Conservation (phyloP, 495 filamentous ascomycete genomes). For the Aspergillus ostianus region DNA sequence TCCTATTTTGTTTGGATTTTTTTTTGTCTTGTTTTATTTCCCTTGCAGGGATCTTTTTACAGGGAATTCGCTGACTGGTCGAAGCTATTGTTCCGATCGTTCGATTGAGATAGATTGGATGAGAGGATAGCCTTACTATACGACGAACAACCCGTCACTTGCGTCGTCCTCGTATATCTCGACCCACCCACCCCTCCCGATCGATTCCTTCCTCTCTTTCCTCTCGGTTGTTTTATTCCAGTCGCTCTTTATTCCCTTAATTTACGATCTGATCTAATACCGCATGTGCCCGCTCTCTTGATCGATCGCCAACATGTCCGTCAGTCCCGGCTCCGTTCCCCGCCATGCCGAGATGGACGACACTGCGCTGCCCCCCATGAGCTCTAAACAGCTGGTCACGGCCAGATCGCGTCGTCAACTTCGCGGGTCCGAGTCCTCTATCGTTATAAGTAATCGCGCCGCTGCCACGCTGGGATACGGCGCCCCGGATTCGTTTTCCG, state of each 20-base stretch:
- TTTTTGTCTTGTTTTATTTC: not conserved
- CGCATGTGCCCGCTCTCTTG: not conserved
- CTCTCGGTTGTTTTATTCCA: not conserved
- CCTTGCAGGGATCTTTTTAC: no score
- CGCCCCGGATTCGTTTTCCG: slow-evolving; percentile 20
- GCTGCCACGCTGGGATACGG: slow-evolving; percentile 6
- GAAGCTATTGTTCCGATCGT: not conserved
- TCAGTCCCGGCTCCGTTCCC: slow-evolving; percentile 6
- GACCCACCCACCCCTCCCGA: not conserved
- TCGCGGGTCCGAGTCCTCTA: slow-evolving; percentile 12
- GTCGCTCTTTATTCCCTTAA: slow-evolving; percentile 3
- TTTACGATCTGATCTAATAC: slow-evolving; percentile 1
- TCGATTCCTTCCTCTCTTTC: not conserved
- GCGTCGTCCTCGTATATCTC: not conserved
- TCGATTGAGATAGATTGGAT: not conserved
- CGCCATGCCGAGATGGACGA: slow-evolving; percentile 4
- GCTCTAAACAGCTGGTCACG: slow-evolving; percentile 21
- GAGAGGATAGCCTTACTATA: not conserved
- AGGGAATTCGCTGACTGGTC: not conserved
- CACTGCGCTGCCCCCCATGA: slow-evolving; percentile 24
- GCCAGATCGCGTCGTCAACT: slow-evolving; percentile 12
- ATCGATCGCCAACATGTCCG: slow-evolving; percentile 2
- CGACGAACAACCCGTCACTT: no score
- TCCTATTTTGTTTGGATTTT: no score
- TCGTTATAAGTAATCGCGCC: slow-evolving; percentile 8